A percentile compares a stretch with the other conserved stretches of the same genome.
phyloP scores from a whole-genome alignment of 1,284 basidiomycete species.

The Apiotrichum sp. region DNA sequence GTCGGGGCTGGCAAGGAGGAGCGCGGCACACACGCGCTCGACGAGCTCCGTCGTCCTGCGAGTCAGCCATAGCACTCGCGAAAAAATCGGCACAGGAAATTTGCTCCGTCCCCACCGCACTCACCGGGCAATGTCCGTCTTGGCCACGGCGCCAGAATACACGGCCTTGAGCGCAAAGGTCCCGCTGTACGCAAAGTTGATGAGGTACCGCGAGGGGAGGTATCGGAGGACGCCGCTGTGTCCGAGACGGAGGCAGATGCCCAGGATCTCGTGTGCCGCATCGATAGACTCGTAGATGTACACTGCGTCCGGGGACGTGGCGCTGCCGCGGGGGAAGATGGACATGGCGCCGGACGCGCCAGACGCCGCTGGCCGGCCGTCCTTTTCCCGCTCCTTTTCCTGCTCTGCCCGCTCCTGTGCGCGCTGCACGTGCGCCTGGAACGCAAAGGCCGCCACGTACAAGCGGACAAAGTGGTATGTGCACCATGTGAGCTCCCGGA shows the following conservation, averaged over 20 bases:
- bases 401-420: slow-evolving; percentile 37
- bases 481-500: slow-evolving; percentile 39
- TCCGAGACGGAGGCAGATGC: slow-evolving; percentile 39
- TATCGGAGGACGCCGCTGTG: slow-evolving; percentile 39
- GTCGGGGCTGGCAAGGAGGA: slow-evolving; percentile 35
- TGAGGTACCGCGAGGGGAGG: slow-evolving; percentile 40
- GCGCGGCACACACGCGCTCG: slow-evolving; percentile 33
- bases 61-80: slow-evolving; percentile 15
- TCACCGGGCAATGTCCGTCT: slow-evolving; percentile 31
- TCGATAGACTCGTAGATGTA: slow-evolving; percentile 46
- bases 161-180: slow-evolving; percentile 42
- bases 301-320: slow-evolving; percentile 43
- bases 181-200: slow-evolving; percentile 43
- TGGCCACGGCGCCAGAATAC: slow-evolving; percentile 35
- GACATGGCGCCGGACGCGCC: slow-evolving; percentile 16
- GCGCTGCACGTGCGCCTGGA: slow-evolving; percentile 48
- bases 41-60: slow-evolving; percentile 36
- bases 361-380: slow-evolving; percentile 13
- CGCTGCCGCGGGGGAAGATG: slow-evolving; percentile 38
- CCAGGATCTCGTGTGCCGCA: slow-evolving; percentile 44
- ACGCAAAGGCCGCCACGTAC: slow-evolving; percentile 48
- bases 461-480: slow-evolving; percentile 47
- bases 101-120: slow-evolving; percentile 3
- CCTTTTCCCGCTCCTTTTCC: slow-evolving; percentile 14
- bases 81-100: too few species aligned